Base-by-base conservation (phyloP, 805 yeast species). In the Alloascoidea hylecoeti region DNA sequence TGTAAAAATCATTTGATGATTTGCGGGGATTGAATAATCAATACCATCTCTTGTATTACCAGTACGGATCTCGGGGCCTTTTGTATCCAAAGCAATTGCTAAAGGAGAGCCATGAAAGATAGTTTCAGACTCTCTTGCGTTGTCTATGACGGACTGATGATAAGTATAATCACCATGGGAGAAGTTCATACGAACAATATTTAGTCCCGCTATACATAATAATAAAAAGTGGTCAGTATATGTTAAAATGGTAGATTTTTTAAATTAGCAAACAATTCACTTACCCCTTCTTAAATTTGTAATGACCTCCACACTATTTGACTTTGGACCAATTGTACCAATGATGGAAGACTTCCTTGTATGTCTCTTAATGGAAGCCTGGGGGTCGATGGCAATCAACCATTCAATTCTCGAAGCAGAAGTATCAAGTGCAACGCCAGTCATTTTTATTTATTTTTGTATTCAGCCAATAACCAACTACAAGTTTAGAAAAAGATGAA, bases 21-120 rank as follows among this genome's bases (percentile, higher is more conserved):
- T 77, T 44, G 92, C 72, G 34, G 72, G 63, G 54, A 92, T 81
- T 56, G 95, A 80, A 65, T 64, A 85, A 59, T 92, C 98, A 44
- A 64, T 62, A 42, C 74, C 82, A 55, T 72, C 83, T 46, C 64
- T 60, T 52, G 98, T 92, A 63, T 85, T 77, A 64, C 98, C 98
- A 42, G 98, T 89, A 75, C 98, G 84, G 69, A 92, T 92, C 70
- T 92, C 98, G 46, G 98, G 98, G 52, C 98, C 98, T 75, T 92
- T 92, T 63, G 97, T 92, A 64, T 92, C 98, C 53, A 92, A 77
- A 48, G 98, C 98, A 64, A 92, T 88, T 45, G 96, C 97, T 55
- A 92, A 72, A 40, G 97, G 98, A 69, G 97, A 84, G 57, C 96
- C 96, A 49, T 82, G 75, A 64, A 79, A 86, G 41, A 79, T 61